Percentiles rank a stretch among this genome's conserved stretches.
These are phyloP conservation scores for Sarocladiaceae sp. DNA, from an alignment of 2,329 filamentous ascomycete species.

Conservation along the genomic window DNA sequence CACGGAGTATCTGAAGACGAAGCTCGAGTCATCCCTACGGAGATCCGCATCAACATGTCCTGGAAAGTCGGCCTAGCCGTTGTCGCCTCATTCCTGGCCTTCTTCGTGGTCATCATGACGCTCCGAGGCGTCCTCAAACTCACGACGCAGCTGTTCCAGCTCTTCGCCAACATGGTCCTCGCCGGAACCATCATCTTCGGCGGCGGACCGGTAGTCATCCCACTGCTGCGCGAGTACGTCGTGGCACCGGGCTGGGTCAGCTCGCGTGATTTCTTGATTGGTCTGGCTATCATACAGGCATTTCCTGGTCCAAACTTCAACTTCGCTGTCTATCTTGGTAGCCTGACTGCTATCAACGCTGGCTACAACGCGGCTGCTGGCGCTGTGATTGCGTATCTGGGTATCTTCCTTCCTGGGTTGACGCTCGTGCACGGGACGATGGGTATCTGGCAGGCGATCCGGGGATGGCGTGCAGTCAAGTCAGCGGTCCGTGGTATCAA, in stretches of 20 bases:
- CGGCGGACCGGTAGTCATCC: constrained; percentile 59
- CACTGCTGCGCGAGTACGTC: constrained; percentile 54
- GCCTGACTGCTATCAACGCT: constrained; percentile 34
- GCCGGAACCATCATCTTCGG: constrained; percentile 65
- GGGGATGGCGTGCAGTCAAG: constrained; percentile 36
- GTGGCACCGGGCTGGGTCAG: constrained; percentile 65
- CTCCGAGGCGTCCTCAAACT: constrained; percentile 33
- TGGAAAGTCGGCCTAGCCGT: constrained; percentile 38
- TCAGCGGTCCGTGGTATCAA: constrained; percentile 41
- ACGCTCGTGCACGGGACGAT: constrained; percentile 38
- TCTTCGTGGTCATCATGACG: constrained; percentile 52
- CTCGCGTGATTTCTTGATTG: constrained; percentile 64
- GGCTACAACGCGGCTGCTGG: constrained; percentile 33
- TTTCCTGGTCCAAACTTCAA: constrained; percentile 48
- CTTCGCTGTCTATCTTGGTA: constrained; percentile 51
- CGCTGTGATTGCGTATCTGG: constrained; percentile 39
- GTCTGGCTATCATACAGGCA: constrained; percentile 63
- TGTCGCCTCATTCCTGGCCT: constrained; percentile 43
- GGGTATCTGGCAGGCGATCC: constrained; percentile 45
- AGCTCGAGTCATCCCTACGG: constrained; percentile 25
- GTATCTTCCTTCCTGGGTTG: constrained; percentile 43
- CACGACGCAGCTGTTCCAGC: constrained; percentile 43
- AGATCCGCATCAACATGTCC: constrained; percentile 31
- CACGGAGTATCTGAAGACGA: constrained; percentile 13
- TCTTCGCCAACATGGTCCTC: constrained; percentile 69